These are phyloP conservation scores for Spergularia azorica DNA, from an alignment of 179 eudicot species.

Conservation along the genomic window DNA sequence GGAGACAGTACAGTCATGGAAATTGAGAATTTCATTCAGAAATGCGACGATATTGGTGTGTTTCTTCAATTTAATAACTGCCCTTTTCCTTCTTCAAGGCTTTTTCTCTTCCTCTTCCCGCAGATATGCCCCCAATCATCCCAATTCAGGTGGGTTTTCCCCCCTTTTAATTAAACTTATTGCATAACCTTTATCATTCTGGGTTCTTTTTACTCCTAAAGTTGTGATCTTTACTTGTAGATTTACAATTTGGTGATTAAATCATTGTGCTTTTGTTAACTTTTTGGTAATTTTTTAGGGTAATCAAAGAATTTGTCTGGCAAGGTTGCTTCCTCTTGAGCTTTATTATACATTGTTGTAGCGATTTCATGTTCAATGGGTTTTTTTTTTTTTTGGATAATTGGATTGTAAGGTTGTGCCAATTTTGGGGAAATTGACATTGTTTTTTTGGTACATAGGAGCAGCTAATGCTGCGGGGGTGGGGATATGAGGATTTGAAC, in stretches of 20 bases:
- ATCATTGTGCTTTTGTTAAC: background rate
- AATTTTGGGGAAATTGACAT: background rate
- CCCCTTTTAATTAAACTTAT: too few relatives aligned
- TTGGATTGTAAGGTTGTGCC: background rate
- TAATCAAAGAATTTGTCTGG: too few relatives aligned
- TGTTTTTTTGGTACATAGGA: too few relatives aligned
- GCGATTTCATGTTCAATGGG: background rate
- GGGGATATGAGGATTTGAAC: too few relatives aligned
- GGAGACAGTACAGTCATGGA: constrained; percentile 65
- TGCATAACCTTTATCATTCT: too few relatives aligned
- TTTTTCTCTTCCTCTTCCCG: constrained; percentile 54
- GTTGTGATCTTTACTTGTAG: background rate
- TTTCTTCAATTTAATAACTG: constrained; percentile 63
- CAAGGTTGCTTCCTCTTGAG: background rate
- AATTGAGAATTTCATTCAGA: constrained; percentile 59
- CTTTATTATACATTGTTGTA: background rate
- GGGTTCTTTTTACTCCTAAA: too few relatives aligned
- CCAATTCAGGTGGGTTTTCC: constrained; percentile 39
- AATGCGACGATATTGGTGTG: constrained; percentile 72
- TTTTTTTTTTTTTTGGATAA: background rate
- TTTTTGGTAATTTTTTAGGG: background rate
- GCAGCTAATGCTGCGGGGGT: too few relatives aligned
- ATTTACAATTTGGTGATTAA: constrained; percentile 6
- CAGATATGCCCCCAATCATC: constrained; percentile 28
- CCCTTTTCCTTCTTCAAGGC: constrained; percentile 59